Evolutionary conservation across 2,329 filamentous ascomycete species (phyloP).

Genomic region (Nemania sp.): DNA sequence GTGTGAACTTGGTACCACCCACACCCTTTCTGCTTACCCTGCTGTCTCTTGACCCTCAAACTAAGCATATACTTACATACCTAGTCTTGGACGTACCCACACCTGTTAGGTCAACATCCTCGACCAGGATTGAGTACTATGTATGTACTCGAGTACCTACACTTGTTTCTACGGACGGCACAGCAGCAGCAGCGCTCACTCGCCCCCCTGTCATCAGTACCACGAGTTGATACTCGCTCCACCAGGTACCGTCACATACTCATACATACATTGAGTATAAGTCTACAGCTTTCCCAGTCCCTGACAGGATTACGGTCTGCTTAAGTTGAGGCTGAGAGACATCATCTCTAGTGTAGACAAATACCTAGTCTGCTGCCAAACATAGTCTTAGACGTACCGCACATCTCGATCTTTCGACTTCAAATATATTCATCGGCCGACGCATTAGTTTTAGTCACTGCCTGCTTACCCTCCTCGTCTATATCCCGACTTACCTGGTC

Average conservation of each 20-base stretch:
- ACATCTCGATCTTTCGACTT: slow-evolving; percentile 41
- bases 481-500: slow-evolving; percentile 31
- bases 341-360: slow-evolving; percentile 43
- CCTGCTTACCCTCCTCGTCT: slow-evolving; percentile 25
- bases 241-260: slow-evolving; percentile 40
- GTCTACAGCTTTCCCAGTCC: slow-evolving; percentile 43
- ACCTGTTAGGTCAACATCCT: slow-evolving; percentile 31
- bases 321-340: slow-evolving; percentile 48
- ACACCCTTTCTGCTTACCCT: slow-evolving; percentile 36
- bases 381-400: slow-evolving; percentile 40
- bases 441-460: slow-evolving; percentile 29
- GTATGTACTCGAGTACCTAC: slow-evolving; percentile 36
- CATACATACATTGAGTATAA: slow-evolving; percentile 46
- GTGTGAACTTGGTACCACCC: slow-evolving; percentile 35
- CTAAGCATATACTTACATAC: slow-evolving; percentile 31
- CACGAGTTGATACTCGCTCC: slow-evolving; percentile 37
- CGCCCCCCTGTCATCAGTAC: slow-evolving; percentile 41
- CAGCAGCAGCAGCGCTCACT: slow-evolving; percentile 41
- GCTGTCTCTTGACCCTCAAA: slow-evolving; percentile 26
- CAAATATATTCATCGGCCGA: slow-evolving; percentile 39
- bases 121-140: slow-evolving; percentile 38
- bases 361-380: slow-evolving; percentile 44
- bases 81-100: slow-evolving; percentile 34
- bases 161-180: slow-evolving; percentile 41
- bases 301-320: slow-evolving; percentile 41